Evolutionary conservation across 768 basidiomycete species (phyloP).

Genomic region (Punctularia strigosozonata): DNA sequence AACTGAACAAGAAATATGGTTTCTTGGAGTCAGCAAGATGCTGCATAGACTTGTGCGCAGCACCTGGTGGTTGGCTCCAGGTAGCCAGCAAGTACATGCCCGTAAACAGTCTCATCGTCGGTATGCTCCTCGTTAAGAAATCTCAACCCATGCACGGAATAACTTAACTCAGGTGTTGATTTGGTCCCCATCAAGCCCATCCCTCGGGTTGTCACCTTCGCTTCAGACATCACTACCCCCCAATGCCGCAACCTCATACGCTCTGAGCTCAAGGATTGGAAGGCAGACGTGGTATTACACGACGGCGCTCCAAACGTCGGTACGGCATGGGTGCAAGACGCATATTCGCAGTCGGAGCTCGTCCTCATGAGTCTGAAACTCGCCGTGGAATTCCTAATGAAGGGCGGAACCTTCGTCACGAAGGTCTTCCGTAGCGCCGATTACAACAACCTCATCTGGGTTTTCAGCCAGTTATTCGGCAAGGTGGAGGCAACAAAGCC

Average conservation of each 20-base stretch:
- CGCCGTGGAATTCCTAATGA: conserved; percentile 86
- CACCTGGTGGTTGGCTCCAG: conserved; percentile 98
- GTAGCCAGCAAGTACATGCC: conserved; percentile 99
- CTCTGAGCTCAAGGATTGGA: conserved; percentile 93
- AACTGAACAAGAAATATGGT: conserved; percentile 95
- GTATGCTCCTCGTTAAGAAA: conserved; percentile 28
- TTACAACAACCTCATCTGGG: conserved; percentile 98
- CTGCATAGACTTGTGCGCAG: conserved; percentile 96
- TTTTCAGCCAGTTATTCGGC: conserved; percentile 90
- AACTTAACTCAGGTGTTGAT: conserved; percentile 65
- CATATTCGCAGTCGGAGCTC: conserved; percentile 92
- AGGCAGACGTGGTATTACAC: conserved; percentile 95
- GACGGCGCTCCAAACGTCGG: conserved; percentile 99
- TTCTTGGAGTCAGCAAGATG: conserved; percentile 85
- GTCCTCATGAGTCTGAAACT: conserved; percentile 93
- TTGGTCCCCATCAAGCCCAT: conserved; percentile 94
- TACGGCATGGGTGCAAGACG: conserved; percentile 98
- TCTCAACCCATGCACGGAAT: conserved; percentile 4
- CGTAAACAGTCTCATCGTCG: conserved; percentile 80
- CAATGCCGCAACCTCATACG: conserved; percentile 83
- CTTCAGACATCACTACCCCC: conserved; percentile 87
- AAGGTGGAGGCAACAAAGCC: conserved; percentile 99
- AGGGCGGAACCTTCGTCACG: conserved; percentile 93
- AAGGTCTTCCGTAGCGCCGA: conserved; percentile 98
- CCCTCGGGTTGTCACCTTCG: conserved; percentile 83